Percentiles rank a stretch among this genome's conserved stretches.
phyloP scores from a whole-genome alignment of 306 rosid genomes.

The Trifolium subterraneum region DNA sequence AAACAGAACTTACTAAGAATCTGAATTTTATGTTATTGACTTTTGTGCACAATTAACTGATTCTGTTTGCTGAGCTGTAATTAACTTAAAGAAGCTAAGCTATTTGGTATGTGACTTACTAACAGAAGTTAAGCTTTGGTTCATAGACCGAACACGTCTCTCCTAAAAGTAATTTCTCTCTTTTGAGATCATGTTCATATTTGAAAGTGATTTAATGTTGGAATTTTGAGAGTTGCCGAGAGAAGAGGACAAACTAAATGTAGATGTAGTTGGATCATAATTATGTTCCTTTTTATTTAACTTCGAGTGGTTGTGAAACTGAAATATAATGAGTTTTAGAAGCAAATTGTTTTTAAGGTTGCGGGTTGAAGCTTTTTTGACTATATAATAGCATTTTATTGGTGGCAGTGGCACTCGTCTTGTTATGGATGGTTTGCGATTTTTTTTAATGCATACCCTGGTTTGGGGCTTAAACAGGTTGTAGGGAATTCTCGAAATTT shows the following conservation, averaged over 20 bases:
- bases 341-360: not conserved
- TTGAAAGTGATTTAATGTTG: conserved; percentile 18
- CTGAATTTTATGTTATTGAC: conserved; percentile 1
- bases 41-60: not conserved
- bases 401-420: conserved; percentile 2
- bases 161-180: not conserved
- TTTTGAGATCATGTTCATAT: conserved; percentile 19
- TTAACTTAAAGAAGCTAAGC: not conserved
- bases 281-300: not conserved
- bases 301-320: not conserved
- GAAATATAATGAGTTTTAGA: conserved; percentile 7
- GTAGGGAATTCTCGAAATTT: not conserved
- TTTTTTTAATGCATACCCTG: conserved; percentile 17
- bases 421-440: conserved; percentile 16
- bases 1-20: not conserved
- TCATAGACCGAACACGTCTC: not conserved
- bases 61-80: not conserved
- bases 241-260: conserved; percentile 14
- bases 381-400: conserved; percentile 11
- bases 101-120: not conserved
- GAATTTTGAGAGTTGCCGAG: conserved; percentile 7
- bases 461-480: not conserved
- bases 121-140: not conserved
- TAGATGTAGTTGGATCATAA: not conserved
- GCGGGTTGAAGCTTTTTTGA: conserved; percentile 16